phyloP scores from a whole-genome alignment of 805 yeast genomes.

The Wickerhamiella dianesei region DNA sequence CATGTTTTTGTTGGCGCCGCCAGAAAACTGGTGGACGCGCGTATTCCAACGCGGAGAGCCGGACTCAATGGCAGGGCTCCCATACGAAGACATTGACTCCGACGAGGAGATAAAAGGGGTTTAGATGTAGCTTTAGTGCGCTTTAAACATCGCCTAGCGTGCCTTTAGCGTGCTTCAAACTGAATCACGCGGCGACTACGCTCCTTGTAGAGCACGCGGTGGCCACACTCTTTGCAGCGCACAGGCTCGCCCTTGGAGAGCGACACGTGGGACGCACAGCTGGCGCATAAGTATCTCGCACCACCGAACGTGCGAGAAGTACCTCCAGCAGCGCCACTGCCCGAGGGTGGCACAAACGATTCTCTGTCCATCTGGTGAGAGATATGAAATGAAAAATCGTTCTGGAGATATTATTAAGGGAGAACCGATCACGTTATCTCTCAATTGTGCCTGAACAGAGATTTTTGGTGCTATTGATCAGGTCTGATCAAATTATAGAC shows the following conservation, averaged over 20 bases:
- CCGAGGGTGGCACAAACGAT: slow-evolving; percentile 27
- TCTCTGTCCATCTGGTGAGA: slow-evolving; percentile 12
- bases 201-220: slow-evolving; percentile 91
- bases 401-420: background rate
- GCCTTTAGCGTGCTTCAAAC: slow-evolving; percentile 60
- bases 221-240: slow-evolving; percentile 97
- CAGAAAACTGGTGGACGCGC: slow-evolving; percentile 1
- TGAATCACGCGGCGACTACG: slow-evolving; percentile 93
- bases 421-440: too few species aligned
- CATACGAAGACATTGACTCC: background rate
- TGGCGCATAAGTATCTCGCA: slow-evolving; percentile 88
- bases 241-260: slow-evolving; percentile 90
- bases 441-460: too few species aligned
- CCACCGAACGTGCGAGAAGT: slow-evolving; percentile 77
- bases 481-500: too few species aligned
- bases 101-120: background rate
- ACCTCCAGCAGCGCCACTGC: slow-evolving; percentile 30
- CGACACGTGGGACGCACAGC: slow-evolving; percentile 81
- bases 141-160: background rate
- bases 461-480: too few species aligned
- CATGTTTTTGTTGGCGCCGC: background rate
- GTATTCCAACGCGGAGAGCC: slow-evolving; percentile 2
- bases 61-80: background rate
- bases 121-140: too few species aligned
- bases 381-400: background rate